phyloP scores from a whole-genome alignment of 345 rosid genomes.

The Capsella bursapastoris region DNA sequence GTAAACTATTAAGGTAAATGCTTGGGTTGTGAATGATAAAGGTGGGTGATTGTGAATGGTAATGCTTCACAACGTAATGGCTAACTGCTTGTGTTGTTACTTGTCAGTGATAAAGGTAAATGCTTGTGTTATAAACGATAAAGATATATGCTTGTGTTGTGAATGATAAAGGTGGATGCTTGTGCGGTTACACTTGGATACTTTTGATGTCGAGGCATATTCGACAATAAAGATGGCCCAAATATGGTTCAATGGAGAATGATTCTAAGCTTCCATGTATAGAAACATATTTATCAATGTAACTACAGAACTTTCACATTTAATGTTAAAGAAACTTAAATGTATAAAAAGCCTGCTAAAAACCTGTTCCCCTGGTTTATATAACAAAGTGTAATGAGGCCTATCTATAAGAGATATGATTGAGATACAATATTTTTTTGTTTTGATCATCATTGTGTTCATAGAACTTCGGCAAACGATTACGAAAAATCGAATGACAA shows the following conservation, averaged over 20 bases:
- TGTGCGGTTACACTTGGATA: conserved; percentile 15
- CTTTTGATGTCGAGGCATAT: conserved; percentile 28
- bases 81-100: conserved; percentile 18
- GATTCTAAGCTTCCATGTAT: conserved; percentile 18
- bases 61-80: conserved; percentile 24
- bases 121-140: background rate
- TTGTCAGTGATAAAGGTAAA: background rate
- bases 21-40: conserved; percentile 23
- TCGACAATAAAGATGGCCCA: conserved; percentile 1
- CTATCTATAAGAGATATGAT: background rate
- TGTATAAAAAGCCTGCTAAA: background rate
- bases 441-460: conserved; percentile 16
- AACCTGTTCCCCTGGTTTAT: background rate
- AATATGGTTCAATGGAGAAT: background rate
- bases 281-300: background rate
- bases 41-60: conserved; percentile 3
- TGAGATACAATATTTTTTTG: background rate
- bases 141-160: conserved; percentile 14
- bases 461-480: background rate
- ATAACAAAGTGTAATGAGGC: conserved; percentile 5
- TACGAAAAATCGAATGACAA: too few relatives aligned
- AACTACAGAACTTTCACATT: conserved; percentile 1
- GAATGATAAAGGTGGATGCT: conserved; percentile 16
- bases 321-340: background rate
- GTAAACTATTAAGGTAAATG: background rate